Evolutionary conservation across 2,329 filamentous ascomycete species (phyloP).

Genomic region (Myriosclerotinia duriaeana): DNA sequence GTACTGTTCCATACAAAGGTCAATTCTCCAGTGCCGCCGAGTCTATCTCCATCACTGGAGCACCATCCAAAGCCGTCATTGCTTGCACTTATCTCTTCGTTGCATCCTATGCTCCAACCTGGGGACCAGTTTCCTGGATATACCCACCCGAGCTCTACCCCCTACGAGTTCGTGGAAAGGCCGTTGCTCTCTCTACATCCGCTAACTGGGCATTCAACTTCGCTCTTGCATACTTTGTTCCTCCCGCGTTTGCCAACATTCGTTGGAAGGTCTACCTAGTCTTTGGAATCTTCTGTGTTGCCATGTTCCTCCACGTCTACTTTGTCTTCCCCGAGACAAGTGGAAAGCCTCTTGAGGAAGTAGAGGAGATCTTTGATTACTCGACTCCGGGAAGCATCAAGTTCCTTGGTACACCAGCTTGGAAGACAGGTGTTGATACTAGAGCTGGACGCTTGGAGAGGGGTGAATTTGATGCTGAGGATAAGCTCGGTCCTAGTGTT

Average conservation of each 20-base stretch:
- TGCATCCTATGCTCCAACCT: conserved; percentile 52
- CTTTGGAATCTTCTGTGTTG: conserved; percentile 53
- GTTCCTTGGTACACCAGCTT: conserved; percentile 37
- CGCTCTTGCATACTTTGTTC: conserved; percentile 51
- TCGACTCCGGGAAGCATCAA: conserved; percentile 40
- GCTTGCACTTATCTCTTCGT: conserved; percentile 66
- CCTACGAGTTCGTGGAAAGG: conserved; percentile 52
- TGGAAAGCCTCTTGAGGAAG: conserved; percentile 56
- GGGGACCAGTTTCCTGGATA: conserved; percentile 52
- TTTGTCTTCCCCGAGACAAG: conserved; percentile 59
- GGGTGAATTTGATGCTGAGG: conserved; percentile 37
- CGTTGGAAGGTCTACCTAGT: conserved; percentile 54
- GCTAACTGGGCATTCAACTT: conserved; percentile 54
- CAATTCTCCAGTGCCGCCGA: conserved; percentile 45
- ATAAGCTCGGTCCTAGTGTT: conserved; percentile 30
- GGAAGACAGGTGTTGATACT: conserved; percentile 37
- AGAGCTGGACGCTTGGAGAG: conserved; percentile 32
- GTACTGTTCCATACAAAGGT: conserved; percentile 40
- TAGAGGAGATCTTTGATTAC: conserved; percentile 48
- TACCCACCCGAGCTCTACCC: conserved; percentile 53
- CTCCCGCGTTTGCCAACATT: conserved; percentile 48
- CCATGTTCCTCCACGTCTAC: conserved; percentile 52
- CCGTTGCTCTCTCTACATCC: conserved; percentile 53
- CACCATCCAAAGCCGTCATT: conserved; percentile 57
- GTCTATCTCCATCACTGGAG: conserved; percentile 50